A percentile compares a stretch with the other conserved stretches of the same genome.
Conservation (phyloP, 768 basidiomycete species). For the Mycena filopes region DNA sequence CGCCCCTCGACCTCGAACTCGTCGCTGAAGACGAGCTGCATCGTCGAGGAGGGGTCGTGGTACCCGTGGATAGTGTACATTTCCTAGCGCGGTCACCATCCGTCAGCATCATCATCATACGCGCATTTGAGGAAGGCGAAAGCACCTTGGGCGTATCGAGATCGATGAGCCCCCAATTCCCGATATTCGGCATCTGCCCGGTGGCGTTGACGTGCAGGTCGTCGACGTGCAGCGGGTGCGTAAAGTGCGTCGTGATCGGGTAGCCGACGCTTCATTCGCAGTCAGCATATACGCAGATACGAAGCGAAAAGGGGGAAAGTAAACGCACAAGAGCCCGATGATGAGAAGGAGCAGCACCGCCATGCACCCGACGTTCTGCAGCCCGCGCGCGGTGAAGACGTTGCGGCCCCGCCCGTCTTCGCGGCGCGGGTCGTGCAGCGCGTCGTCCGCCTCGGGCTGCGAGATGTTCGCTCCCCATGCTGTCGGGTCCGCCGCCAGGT, state of each 20-base stretch:
- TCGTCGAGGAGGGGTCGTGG: constrained; percentile 41
- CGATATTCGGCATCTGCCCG: constrained; percentile 33
- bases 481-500: constrained; percentile 22
- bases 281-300: background rate
- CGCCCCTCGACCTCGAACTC: constrained; percentile 74
- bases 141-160: constrained; percentile 56
- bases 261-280: constrained; percentile 62
- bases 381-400: constrained; percentile 19
- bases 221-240: background rate
- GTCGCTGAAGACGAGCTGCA: constrained; percentile 70
- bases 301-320: background rate
- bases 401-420: background rate
- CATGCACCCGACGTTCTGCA: constrained; percentile 28
- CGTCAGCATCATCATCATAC: too few relatives aligned
- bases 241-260: constrained; percentile 20
- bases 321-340: constrained; percentile 23
- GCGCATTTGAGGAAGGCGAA: too few relatives aligned
- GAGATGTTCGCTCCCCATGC: constrained; percentile 25
- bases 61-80: constrained; percentile 52
- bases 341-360: background rate
- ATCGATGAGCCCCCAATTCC: constrained; percentile 67
- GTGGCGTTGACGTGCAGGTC: constrained; percentile 22
- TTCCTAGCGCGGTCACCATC: constrained; percentile 37
- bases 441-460: constrained; percentile 23
- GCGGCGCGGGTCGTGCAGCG: constrained; percentile 25